Percentiles rank a stretch among this genome's conserved stretches.
phyloP scores from a whole-genome alignment of 176 grass and related monocot genomes.

The Cenchrus purpureus region DNA sequence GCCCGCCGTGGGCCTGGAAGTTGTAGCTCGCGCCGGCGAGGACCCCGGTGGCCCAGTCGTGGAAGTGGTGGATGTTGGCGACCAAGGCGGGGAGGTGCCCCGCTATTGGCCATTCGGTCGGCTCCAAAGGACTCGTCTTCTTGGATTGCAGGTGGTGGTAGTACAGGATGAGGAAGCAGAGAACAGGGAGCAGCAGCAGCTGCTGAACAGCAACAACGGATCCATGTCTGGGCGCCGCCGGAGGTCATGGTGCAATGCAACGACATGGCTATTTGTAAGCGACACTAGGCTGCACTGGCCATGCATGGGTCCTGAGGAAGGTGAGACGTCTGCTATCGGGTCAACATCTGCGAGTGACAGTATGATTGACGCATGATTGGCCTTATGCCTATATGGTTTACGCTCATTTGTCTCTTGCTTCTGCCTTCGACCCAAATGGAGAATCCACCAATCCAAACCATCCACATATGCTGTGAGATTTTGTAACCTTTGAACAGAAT shows the following conservation, averaged over 20 bases:
- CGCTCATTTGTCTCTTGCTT: neutral
- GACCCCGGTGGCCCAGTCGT: slow-evolving; percentile 51
- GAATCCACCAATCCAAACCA: neutral
- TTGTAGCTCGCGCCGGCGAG: slow-evolving; percentile 22
- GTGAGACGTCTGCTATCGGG: slow-evolving; percentile 28
- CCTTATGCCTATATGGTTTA: neutral
- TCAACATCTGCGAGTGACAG: neutral
- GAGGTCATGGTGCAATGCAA: neutral
- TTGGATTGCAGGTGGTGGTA: slow-evolving; percentile 41
- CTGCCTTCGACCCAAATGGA: neutral
- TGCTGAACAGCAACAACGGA: neutral
- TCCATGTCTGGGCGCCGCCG: slow-evolving; percentile 16
- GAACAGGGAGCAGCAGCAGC: slow-evolving; percentile 32
- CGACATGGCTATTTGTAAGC: slow-evolving; percentile 26
- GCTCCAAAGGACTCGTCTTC: slow-evolving; percentile 33
- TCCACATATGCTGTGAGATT: neutral
- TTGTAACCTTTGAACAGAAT: neutral
- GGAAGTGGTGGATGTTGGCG: slow-evolving; percentile 45
- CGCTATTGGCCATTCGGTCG: slow-evolving; percentile 56
- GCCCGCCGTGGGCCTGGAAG: slow-evolving; percentile 44
- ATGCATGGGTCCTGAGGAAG: neutral
- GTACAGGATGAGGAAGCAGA: slow-evolving; percentile 40
- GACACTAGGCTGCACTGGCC: neutral
- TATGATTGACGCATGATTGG: slow-evolving; percentile 4
- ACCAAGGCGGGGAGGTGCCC: slow-evolving; percentile 55